phyloP scores from a whole-genome alignment of 148 eudicot species.

The Camellia granthamiana region DNA sequence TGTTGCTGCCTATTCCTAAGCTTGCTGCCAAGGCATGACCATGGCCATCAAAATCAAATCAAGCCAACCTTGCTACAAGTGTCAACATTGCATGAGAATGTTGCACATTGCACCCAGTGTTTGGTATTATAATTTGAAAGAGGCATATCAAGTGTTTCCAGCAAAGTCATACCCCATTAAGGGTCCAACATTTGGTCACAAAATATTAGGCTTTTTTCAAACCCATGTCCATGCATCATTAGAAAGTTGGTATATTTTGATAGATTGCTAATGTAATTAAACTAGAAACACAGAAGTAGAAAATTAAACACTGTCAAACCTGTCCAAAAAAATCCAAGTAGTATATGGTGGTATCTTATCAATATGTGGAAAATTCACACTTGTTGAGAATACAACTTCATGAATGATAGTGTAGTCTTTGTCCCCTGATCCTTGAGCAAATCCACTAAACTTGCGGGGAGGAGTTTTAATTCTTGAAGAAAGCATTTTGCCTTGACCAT shows the following conservation, averaged over 20 bases:
- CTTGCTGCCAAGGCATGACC: not conserved
- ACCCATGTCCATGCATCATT: not conserved
- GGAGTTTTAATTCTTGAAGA: constrained; percentile 47
- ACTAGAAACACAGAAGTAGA: constrained; percentile 1
- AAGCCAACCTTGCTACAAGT: not conserved
- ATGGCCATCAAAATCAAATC: not conserved
- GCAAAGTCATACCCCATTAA: not conserved
- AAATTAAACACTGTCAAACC: constrained; percentile 35
- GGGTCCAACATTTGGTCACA: not conserved
- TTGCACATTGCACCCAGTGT: not conserved
- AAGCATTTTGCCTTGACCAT: constrained; percentile 41
- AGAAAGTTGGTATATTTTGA: not conserved
- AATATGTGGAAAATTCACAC: constrained; percentile 54
- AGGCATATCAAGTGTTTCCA: constrained; percentile 2
- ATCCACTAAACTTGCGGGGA: constrained; percentile 38
- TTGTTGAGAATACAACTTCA: constrained; percentile 43
- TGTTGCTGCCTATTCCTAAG: not conserved
- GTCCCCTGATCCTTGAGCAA: constrained; percentile 45
- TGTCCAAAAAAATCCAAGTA: constrained; percentile 73
- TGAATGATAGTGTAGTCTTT: constrained; percentile 37
- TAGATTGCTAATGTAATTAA: not conserved
- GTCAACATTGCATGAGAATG: not conserved
- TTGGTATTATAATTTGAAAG: too few relatives aligned
- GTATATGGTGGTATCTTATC: constrained; percentile 73
- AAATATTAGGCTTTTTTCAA: not conserved